Evolutionary conservation across 345 rosid species (phyloP), one percentile per base, ranked within the genome.

Genomic region (Rubroshorea leprosula): DNA sequence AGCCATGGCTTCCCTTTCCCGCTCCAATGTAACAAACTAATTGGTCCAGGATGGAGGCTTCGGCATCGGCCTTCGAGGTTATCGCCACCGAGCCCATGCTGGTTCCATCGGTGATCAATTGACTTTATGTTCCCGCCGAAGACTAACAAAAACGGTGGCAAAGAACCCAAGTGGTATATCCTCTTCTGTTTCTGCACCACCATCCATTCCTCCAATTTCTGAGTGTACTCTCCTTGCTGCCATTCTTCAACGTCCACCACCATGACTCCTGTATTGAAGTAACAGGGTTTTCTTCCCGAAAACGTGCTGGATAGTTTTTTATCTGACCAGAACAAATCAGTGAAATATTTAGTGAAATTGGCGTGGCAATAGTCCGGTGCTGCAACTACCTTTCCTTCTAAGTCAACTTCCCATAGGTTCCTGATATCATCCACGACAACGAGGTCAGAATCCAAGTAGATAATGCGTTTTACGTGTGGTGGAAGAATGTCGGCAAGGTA

Each of bases 1-100:
- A 80, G 47, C 80, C 85, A 80, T 11, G 85, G 85, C 71, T 80
- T 77, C 54, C 82, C 85, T 58, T 77, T 80, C 13, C 82, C 82
- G 46, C 85, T 80, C 85, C 85, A 80, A 63, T 80, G 85, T 53
- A 80, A 74, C 57, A 80, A 64, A 71, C 82, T 80, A 24, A 77
- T 72, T 4, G 85, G 80, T 29, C 85, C 82, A 0, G 82, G 80
- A 61, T 74, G 82, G 51, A 80, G 70, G 38, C 54, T 63, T 68
- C 85, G 68, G 60, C 85, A 77, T 22, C 57, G 67, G 2, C 85
- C 85, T 43, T 74, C 76, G 26, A 76, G 39, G 15, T 79, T 79
- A 21, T 79, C 84, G 0, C 81, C 84, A 0, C 84, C 81, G 27
- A 80, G 51, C 5, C 85, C 85, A 49, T 80, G 85, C 62, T 77